Conservation (phyloP, 331 rosid genomes). For the Telfairia occidentalis region DNA sequence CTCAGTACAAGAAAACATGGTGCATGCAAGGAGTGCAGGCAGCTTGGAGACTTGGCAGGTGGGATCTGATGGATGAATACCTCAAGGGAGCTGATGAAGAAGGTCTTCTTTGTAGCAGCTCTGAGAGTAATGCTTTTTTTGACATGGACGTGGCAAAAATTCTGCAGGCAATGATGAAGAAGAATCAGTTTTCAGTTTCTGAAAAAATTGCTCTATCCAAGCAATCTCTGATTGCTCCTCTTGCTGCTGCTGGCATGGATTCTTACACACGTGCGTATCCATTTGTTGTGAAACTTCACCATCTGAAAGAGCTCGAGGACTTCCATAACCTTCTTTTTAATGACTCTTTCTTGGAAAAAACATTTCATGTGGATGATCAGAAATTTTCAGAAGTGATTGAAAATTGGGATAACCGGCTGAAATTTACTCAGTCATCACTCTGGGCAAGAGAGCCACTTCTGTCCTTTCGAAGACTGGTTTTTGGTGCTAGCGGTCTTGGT, state of each 20-base stretch:
- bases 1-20: constrained; percentile 84
- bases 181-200: constrained; percentile 72
- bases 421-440: constrained; percentile 74
- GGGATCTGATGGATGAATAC: constrained; percentile 99
- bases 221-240: constrained; percentile 81
- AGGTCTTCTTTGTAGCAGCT: constrained; percentile 70
- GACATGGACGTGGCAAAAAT: constrained; percentile 88
- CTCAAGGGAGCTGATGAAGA: constrained; percentile 81
- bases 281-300: constrained; percentile 85
- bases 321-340: constrained; percentile 62
- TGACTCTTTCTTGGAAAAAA: constrained; percentile 76
- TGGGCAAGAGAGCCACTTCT: constrained; percentile 97
- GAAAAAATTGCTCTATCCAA: constrained; percentile 81
- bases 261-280: constrained; percentile 90
- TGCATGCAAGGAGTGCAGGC: constrained; percentile 99
- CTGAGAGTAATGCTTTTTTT: constrained; percentile 87
- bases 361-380: constrained; percentile 47
- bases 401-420: constrained; percentile 86
- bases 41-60: constrained; percentile 97
- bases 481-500: constrained; percentile 59
- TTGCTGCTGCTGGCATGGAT: constrained; percentile 99
- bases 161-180: constrained; percentile 94
- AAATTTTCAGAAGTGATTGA: constrained; percentile 53
- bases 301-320: constrained; percentile 78
- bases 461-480: constrained; percentile 78